Evolutionary conservation across 129 eudicot genomes (phyloP).

Genomic region (Deinandra increscens): DNA sequence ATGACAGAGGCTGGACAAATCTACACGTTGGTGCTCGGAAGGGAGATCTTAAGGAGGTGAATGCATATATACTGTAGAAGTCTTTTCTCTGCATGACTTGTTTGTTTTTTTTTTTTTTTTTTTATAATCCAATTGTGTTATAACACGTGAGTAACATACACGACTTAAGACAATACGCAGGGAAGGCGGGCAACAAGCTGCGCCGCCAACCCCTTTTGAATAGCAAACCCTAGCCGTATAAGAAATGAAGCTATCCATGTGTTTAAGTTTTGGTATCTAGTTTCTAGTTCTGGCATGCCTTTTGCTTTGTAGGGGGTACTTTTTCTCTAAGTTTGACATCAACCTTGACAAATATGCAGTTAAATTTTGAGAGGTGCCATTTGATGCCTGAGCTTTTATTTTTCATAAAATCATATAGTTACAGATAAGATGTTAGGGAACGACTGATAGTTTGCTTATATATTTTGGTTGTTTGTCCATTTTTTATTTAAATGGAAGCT

Average conservation of each 20-base stretch:
- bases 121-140: too few relatives aligned
- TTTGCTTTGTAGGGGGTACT: background rate
- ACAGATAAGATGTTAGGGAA: background rate
- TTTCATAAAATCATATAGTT: background rate
- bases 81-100: background rate
- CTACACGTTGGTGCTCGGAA: constrained; percentile 77
- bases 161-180: too few relatives aligned
- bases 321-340: background rate
- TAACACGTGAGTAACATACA: too few relatives aligned
- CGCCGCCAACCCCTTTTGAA: too few relatives aligned
- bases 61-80: background rate
- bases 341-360: background rate
- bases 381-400: background rate
- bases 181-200: too few relatives aligned
- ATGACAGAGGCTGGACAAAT: constrained; percentile 80
- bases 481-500: background rate
- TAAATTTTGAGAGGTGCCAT: background rate
- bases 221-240: too few relatives aligned
- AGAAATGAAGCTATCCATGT: background rate
- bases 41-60: constrained; percentile 73
- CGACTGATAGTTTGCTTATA: too few relatives aligned
- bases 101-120: too few relatives aligned
- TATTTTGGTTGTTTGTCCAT: too few relatives aligned
- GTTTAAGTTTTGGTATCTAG: background rate
- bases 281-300: background rate